Percentiles rank a stretch among this genome's conserved stretches.
Evolutionary conservation across 2,329 filamentous ascomycete genomes (phyloP).

Genomic region (Nemania sp.): DNA sequence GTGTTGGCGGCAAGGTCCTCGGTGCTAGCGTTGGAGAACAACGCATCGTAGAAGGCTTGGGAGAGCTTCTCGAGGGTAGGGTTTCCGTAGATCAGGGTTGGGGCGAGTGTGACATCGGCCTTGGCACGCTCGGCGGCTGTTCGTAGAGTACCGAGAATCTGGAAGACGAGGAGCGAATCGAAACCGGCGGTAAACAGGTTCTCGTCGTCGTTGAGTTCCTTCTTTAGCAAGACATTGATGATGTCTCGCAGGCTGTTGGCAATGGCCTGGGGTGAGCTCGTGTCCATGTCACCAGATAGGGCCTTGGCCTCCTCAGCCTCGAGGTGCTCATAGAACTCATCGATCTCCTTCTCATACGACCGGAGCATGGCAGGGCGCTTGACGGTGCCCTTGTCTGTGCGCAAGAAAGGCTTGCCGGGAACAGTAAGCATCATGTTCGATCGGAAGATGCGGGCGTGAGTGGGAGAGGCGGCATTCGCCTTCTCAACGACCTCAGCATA

Average conservation of each 20-base stretch:
- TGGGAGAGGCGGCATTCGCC: slow-evolving; percentile 40
- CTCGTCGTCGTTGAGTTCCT: slow-evolving; percentile 41
- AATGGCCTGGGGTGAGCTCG: slow-evolving; percentile 35
- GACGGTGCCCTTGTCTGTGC: slow-evolving; percentile 48
- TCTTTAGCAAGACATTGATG: slow-evolving; percentile 39
- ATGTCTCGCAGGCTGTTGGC: slow-evolving; percentile 38
- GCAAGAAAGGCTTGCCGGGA: slow-evolving; percentile 46
- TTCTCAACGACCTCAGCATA: slow-evolving; percentile 43
- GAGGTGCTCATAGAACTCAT: slow-evolving; percentile 44
- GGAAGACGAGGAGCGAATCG: slow-evolving; percentile 52
- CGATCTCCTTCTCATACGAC: slow-evolving; percentile 45
- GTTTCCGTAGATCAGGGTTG: slow-evolving; percentile 55
- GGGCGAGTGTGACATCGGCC: slow-evolving; percentile 49
- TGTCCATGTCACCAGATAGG: slow-evolving; percentile 40
- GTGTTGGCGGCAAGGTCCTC: slow-evolving; percentile 37
- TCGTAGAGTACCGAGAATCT: slow-evolving; percentile 53
- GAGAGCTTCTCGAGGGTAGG: slow-evolving; percentile 52
- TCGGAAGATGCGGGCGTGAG: slow-evolving; percentile 43
- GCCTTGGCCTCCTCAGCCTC: slow-evolving; percentile 43
- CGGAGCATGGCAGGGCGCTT: slow-evolving; percentile 43
- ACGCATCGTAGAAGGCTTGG: slow-evolving; percentile 48
- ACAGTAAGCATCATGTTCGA: slow-evolving; percentile 43
- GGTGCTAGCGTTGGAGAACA: slow-evolving; percentile 38
- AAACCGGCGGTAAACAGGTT: slow-evolving; percentile 50
- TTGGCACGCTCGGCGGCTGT: slow-evolving; percentile 50